phyloP scores from a whole-genome alignment of 257 asterid genomes.

The Solanum virginianum region DNA sequence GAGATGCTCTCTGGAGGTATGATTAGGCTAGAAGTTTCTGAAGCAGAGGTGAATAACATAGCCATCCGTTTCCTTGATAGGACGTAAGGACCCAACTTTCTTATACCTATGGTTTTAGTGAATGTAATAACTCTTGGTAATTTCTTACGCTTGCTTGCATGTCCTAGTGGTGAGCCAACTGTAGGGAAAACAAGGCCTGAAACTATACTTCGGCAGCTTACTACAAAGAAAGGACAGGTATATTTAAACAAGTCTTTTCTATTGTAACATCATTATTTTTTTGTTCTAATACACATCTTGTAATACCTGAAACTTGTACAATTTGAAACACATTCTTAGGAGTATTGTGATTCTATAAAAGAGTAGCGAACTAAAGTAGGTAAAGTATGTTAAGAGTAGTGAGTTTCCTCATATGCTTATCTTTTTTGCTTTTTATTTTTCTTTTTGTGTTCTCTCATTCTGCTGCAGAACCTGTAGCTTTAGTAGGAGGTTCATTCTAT shows the following conservation, averaged over 20 bases:
- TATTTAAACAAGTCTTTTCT: not conserved
- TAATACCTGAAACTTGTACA: not conserved
- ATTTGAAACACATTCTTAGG: not conserved
- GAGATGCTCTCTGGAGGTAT: conserved; percentile 97
- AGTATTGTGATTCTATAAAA: not conserved
- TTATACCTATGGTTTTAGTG: not conserved
- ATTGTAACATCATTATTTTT: not conserved
- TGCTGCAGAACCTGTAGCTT: not conserved
- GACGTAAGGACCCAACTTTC: conserved; percentile 42
- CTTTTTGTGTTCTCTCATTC: not conserved
- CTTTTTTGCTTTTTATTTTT: not conserved
- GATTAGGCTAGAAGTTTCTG: conserved; percentile 78
- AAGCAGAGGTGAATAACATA: conserved; percentile 88
- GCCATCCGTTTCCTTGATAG: conserved; percentile 83
- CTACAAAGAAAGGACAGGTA: conserved; percentile 98
- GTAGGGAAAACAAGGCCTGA: conserved; percentile 85
- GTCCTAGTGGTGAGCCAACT: conserved; percentile 82
- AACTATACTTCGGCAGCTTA: conserved; percentile 94
- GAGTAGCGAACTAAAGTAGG: not conserved
- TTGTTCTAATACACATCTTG: not conserved
- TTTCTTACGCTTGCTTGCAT: conserved; percentile 3
- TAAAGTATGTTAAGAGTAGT: not conserved
- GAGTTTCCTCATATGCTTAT: not conserved
- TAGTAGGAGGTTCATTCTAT: not conserved
- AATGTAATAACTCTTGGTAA: not conserved